Base-by-base conservation (phyloP, 768 basidiomycete species). In the Boletales sp. region DNA sequence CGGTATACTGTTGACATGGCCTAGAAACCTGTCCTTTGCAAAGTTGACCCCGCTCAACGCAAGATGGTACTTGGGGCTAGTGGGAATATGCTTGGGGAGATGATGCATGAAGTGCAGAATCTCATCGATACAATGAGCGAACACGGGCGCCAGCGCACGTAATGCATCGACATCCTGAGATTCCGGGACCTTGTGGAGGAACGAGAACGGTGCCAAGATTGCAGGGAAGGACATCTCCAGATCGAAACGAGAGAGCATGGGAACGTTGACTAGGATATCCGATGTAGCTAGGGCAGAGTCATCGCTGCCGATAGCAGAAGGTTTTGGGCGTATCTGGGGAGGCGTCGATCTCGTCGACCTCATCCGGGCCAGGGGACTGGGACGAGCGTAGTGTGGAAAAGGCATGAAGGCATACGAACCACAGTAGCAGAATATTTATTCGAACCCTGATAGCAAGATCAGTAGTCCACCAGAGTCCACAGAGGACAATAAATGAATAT, bases 201-300 rank as follows among this genome's bases (percentile, higher is more conserved):
- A 55, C 0, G 54, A 55, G 18, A 64, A 52, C 4, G 69, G 60
- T 13, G 52, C 49, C 44, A 71, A 41, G 45, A 75, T 69, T 1
- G 71, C 69, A 1, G 73, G 70, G 49, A 72, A 74, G 7, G 67
- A 62, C 35, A 50, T 62, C 21, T 69, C 66, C 18, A 74, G 60
- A 35, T 66, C 50, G 47, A 69, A 71, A 8, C 41, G 57, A 17
- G 61, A 50, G 41, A 45, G 12, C 6, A 27, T 31, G 40, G 55
- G 21, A 14, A 43, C 40, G 17, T 48, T 42, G 29, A 39, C 45
- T 8, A 51, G 19, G 13, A 51, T 32, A 8, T 39, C 37, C 5
- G 69, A 64, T 0, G 59, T 59, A 15, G 69, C 48, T 11, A 63
- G 57, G 1, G 53, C 57, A n/a, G 62, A 54, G 10, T 65, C 58